Percentiles rank a stretch among this genome's conserved stretches.
These are phyloP conservation scores for Clathrospora elynae DNA, from an alignment of 2,329 filamentous ascomycete species.

Conservation along the genomic window DNA sequence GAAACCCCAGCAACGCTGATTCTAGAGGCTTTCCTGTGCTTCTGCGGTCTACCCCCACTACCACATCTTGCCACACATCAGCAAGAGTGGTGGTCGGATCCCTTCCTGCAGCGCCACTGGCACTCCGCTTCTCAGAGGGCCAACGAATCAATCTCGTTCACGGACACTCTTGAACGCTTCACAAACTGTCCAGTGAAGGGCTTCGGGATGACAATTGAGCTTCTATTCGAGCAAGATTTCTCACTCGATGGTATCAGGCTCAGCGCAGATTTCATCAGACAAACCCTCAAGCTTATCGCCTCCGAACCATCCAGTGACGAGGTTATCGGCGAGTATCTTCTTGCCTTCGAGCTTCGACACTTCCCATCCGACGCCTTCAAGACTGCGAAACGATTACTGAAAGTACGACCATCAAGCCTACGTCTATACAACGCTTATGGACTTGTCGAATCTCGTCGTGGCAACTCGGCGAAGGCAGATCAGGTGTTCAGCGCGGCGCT, in stretches of 20 bases:
- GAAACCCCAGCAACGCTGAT: constrained; percentile 54
- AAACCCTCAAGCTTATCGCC: constrained; percentile 63
- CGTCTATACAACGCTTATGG: constrained; percentile 80
- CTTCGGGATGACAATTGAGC: constrained; percentile 31
- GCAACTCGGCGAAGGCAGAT: constrained; percentile 62
- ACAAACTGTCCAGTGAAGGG: constrained; percentile 15
- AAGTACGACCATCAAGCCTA: constrained; percentile 66
- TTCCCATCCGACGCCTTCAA: constrained; percentile 65
- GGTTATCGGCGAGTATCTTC: constrained; percentile 68
- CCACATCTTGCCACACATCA: constrained; percentile 28
- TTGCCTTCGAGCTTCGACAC: constrained; percentile 68
- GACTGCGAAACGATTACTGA: constrained; percentile 74
- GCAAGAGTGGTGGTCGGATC: constrained; percentile 56
- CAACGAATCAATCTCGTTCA: constrained; percentile 17
- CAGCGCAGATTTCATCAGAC: constrained; percentile 26
- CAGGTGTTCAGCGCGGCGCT: constrained; percentile 72
- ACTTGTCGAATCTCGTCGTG: constrained; percentile 67
- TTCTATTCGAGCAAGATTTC: constrained; percentile 36
- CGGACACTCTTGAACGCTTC: constrained; percentile 13
- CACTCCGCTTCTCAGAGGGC: neutral
- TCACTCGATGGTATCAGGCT: constrained; percentile 12
- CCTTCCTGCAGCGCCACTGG: constrained; percentile 56
- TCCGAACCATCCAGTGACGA: constrained; percentile 44
- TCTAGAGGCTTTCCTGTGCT: constrained; percentile 67
- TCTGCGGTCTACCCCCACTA: constrained; percentile 58